Evolutionary conservation across 176 grass and related monocot genomes (phyloP), one percentile per base, ranked within the genome.

Genomic region (Cymbopogon citratus): DNA sequence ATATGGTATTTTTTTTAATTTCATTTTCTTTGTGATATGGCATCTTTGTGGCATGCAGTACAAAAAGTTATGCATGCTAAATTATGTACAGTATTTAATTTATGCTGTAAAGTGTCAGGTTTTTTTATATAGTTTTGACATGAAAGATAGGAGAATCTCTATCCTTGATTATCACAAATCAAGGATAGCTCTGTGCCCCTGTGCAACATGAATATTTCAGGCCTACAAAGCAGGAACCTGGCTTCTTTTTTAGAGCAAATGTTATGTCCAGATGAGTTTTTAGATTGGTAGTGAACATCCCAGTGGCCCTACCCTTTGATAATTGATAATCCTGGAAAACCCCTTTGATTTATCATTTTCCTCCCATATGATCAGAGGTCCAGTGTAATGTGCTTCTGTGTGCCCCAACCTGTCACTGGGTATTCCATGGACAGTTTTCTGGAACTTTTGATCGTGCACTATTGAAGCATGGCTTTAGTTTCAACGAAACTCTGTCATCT

Each of bases 401-500:
- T 9, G 25, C 70, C 52, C 28, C 61, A 74, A 60, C 48, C 2
- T 39, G 40, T 24, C 40, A 24, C 49, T 85, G 18, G 15, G 34
- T 79, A 25, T 77, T 61, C 26, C 36, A 18, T 71, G 7, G 23
- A 41, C 26, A 61, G 23, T 66, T 52, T 63, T 1, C 33, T 80
- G 65, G 1, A 81, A 43, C 7, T 56, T 81, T 34, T 23, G 7
- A 21, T 34, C 75, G 2, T 44, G 33, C 41, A 29, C 19, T 36
- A 14, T 77, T 72, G 38, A 78, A 65, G 61, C 59, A 66, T 19
- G 12, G 46, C 66, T 80, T 76, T 69, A 46, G 18, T 68, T 73
- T 74, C 41, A 75, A 46, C 41, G 57, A 54, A 7, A 3, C 25
- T 63, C 1, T 67, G 9, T 27, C 19, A 73, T 83, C 24, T 54